Evolutionary conservation across 169 alveolate species (phyloP).

Genomic region (Cytauxzoon felis): DNA sequence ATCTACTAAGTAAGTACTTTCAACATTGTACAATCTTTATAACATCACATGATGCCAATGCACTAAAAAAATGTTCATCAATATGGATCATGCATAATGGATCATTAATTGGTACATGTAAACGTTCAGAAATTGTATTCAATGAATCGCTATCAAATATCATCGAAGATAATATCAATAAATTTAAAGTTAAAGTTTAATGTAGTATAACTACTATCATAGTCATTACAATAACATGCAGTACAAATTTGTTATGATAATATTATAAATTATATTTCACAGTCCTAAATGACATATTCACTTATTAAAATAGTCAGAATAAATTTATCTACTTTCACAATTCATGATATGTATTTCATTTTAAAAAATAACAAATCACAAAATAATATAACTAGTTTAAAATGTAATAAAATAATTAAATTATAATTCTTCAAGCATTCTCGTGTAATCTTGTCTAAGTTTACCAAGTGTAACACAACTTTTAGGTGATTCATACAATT

Average conservation of each 20-base stretch:
- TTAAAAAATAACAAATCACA: too few relatives aligned
- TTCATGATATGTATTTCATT: too few relatives aligned
- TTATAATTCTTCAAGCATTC: conserved; percentile 2
- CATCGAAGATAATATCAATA: conserved; percentile 7
- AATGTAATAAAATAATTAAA: not conserved
- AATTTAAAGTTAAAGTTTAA: too few relatives aligned
- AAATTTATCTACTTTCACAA: too few relatives aligned
- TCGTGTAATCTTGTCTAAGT: conserved; percentile 17
- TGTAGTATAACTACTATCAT: too few relatives aligned
- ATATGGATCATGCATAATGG: conserved; percentile 18
- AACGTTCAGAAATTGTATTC: conserved; percentile 5
- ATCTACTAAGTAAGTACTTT: conserved; percentile 36
- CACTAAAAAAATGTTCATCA: conserved; percentile 33
- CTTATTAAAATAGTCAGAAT: too few relatives aligned
- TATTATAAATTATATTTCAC: too few relatives aligned
- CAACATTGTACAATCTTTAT: conserved; percentile 60
- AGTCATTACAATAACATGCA: too few relatives aligned
- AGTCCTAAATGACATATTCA: too few relatives aligned
- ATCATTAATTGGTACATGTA: conserved; percentile 5
- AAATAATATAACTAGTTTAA: not conserved
- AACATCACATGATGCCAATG: conserved; percentile 56
- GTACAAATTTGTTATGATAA: too few relatives aligned
- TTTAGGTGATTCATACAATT: conserved; percentile 43
- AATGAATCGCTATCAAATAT: conserved; percentile 15
- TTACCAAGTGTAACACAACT: conserved; percentile 36